A percentile compares a stretch with the other conserved stretches of the same genome.
These are phyloP conservation scores for Melaleuca alternifolia DNA, from an alignment of 345 rosid genomes.

Conservation along the genomic window DNA sequence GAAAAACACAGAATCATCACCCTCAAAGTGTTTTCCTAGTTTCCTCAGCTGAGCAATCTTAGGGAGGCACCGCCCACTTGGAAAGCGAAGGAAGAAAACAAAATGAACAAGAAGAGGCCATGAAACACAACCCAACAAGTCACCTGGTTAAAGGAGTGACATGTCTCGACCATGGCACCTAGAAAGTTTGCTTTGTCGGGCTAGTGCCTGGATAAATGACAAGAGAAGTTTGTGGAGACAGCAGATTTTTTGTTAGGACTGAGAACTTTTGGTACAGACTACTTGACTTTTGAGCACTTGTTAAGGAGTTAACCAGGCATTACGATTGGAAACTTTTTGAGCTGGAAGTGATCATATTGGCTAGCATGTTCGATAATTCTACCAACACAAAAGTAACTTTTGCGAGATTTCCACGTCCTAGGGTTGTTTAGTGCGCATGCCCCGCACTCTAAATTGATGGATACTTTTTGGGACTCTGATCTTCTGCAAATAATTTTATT, in stretches of 20 bases:
- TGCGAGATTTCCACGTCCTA: background rate
- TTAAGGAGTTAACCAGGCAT: background rate
- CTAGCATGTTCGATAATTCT: background rate
- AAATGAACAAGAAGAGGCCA: background rate
- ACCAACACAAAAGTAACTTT: background rate
- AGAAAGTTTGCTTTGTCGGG: background rate
- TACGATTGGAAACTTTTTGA: background rate
- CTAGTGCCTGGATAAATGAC: background rate
- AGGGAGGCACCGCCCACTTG: background rate
- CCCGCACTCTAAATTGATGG: background rate
- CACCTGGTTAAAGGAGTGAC: background rate
- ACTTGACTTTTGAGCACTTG: background rate
- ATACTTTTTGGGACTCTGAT: background rate
- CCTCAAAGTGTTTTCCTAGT: background rate
- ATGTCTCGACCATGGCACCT: background rate
- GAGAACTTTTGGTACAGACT: background rate
- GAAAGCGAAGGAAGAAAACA: background rate
- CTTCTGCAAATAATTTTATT: background rate
- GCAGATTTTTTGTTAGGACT: background rate
- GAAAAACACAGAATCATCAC: background rate
- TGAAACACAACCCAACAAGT: background rate
- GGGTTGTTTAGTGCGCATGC: background rate
- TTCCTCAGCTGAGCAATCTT: background rate
- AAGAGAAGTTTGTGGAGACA: background rate
- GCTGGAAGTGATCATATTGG: background rate